Conservation (phyloP, 768 basidiomycete species). For the Scleroderma citrinum region DNA sequence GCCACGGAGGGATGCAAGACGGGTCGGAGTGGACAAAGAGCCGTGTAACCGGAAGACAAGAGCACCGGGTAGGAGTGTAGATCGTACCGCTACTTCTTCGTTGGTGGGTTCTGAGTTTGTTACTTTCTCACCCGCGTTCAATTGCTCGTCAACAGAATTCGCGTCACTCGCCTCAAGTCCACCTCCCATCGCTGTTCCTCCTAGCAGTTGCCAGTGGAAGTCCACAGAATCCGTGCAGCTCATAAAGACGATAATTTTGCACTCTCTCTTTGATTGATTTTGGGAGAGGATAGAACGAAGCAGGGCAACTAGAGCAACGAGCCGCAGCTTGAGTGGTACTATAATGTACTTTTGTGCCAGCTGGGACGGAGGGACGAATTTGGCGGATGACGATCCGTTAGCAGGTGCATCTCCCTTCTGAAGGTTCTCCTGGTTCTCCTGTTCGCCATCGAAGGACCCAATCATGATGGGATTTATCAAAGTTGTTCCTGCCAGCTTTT, state of each 20-base stretch:
- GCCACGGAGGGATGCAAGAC: slow-evolving; percentile 74
- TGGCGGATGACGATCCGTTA: slow-evolving; percentile 33
- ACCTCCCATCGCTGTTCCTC: slow-evolving; percentile 60
- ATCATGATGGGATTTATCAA: slow-evolving; percentile 77
- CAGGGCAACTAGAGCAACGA: slow-evolving; percentile 85
- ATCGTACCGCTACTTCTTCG: slow-evolving; percentile 51
- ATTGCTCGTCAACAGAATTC: slow-evolving; percentile 20
- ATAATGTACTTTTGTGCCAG: slow-evolving; percentile 86
- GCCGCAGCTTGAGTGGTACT: slow-evolving; percentile 88
- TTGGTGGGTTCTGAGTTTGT: slow-evolving; percentile 19
- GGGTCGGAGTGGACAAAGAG: slow-evolving; percentile 75
- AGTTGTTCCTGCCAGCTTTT: slow-evolving; percentile 83
- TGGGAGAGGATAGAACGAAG: slow-evolving; percentile 74
- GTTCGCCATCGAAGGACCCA: slow-evolving; percentile 59
- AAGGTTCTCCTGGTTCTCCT: not conserved
- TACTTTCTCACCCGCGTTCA: slow-evolving; percentile 18
- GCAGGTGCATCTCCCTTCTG: slow-evolving; percentile 12
- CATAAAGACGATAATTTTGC: slow-evolving; percentile 90
- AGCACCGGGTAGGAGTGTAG: slow-evolving; percentile 74
- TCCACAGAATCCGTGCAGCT: slow-evolving; percentile 98
- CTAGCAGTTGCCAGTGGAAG: slow-evolving; percentile 87
- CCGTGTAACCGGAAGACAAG: slow-evolving; percentile 89
- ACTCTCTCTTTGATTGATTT: slow-evolving; percentile 43
- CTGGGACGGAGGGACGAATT: slow-evolving; percentile 92
- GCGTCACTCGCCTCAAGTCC: slow-evolving; percentile 21